Percentiles rank a stretch among this genome's conserved stretches.
Evolutionary conservation across 768 basidiomycete genomes (phyloP).

Genomic region (Hortiboletus campestris): DNA sequence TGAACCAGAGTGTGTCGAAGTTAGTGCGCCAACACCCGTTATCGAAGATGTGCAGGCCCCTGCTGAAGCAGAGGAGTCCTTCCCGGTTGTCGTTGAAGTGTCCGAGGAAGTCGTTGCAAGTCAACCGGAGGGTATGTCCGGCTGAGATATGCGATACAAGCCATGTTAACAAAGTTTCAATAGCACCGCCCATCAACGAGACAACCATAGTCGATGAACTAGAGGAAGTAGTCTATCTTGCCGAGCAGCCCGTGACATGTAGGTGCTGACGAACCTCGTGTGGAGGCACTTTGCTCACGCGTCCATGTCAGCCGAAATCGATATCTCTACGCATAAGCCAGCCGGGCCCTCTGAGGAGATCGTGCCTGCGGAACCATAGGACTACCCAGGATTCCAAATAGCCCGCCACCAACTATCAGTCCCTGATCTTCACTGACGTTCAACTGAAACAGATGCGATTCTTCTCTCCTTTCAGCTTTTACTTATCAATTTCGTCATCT

Average conservation of each 20-base stretch:
- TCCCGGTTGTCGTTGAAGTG: background rate
- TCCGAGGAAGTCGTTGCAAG: background rate
- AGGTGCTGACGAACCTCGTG: too few species aligned
- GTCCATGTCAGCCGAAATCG: too few species aligned
- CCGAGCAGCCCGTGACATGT: too few species aligned
- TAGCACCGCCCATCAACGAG: background rate
- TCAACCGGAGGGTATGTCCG: background rate
- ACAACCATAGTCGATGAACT: too few species aligned
- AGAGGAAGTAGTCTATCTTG: too few species aligned
- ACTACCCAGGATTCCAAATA: background rate
- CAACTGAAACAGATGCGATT: background rate
- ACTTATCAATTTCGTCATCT: background rate
- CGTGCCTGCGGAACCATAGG: background rate
- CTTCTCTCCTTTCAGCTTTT: background rate
- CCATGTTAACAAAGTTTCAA: background rate
- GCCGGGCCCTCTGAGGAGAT: background rate
- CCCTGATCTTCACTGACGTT: background rate
- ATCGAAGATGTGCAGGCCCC: background rate
- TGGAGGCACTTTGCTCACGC: too few species aligned
- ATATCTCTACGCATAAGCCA: too few species aligned
- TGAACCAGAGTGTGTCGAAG: background rate
- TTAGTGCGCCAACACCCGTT: background rate
- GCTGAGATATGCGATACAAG: background rate
- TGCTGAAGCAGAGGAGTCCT: background rate
- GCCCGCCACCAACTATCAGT: background rate